Base-by-base conservation (phyloP, 2,329 filamentous ascomycete species). In the Tympanopsis confertula region DNA sequence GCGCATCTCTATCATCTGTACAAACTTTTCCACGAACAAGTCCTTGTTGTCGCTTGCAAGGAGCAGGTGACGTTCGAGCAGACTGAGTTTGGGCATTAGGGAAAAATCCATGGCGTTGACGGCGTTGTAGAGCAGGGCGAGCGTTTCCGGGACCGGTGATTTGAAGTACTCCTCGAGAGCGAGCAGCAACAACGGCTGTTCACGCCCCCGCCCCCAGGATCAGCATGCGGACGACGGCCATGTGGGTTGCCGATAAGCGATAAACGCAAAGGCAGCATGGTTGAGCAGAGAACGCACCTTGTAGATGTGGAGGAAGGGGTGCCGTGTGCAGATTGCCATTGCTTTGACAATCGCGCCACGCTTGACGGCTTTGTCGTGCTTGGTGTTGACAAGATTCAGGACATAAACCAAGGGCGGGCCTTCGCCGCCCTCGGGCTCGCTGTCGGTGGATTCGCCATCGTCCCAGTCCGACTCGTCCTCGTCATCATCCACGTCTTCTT, bases 101-200 rank as follows among this genome's bases (percentile, higher is more conserved):
- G 89, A 95, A 41, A 98, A 69, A 50, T 98, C 91, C 91, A 98
- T 98, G 38, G 77, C 78, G 56, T 98, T 98, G 44, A 98, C 84
- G 2, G 91, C 83, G 47, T 94, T 74, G 58, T 94, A 98, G 4
- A 98, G 69, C 54, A 85, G 77, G 35, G 86, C 79, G 36, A 98
- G 68, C 0, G 91, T 98, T 56, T 94, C 87, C 3, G 85, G 78
- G 22, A 84, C 80, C 0, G 91, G 91, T 1, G 82, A 79, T 53
- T 94, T 91, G 62, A 96, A 98, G 58, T 98, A 98, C 54, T 96
- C 89, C 52, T 98, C 89, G 38, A 98, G 68, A 1, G 91, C 91
- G 30, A 98, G 64, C 26, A 98, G 67, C 37, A 98, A 69, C 28
- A 98, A 69, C 19, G 91, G 91, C 84, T 89, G 41, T 26, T 30